Evolutionary conservation across 2,329 filamentous ascomycete genomes (phyloP).

Genomic region (Penicillium brasilianum): DNA sequence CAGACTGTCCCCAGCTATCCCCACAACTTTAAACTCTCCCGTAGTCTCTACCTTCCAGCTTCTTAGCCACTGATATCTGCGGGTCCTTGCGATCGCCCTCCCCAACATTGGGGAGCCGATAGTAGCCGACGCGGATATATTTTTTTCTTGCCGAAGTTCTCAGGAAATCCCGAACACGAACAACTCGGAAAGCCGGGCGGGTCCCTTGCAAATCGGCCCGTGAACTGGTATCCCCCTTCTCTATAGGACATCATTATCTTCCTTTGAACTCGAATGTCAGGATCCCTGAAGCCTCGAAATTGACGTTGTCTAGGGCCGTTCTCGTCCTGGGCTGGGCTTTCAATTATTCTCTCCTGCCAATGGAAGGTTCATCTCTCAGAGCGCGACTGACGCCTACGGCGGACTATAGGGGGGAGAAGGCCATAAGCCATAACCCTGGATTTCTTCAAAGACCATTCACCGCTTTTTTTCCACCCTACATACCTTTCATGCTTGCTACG

Average conservation of each 20-base stretch:
- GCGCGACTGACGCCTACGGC: too few species aligned
- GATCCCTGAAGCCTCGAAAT: not conserved
- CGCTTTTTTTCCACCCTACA: too few species aligned
- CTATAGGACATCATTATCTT: not conserved
- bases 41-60: not conserved
- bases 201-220: conserved; percentile 7
- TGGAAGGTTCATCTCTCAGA: not conserved
- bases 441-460: too few species aligned
- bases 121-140: not conserved
- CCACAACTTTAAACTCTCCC: not conserved
- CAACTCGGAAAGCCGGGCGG: conserved; percentile 13
- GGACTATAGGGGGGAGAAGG: too few species aligned
- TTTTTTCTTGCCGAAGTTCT: conserved; percentile 2
- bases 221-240: not conserved
- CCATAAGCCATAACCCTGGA: too few species aligned
- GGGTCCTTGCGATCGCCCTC: conserved; percentile 7
- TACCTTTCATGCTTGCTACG: too few species aligned
- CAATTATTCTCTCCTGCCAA: not conserved
- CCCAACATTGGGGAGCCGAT: conserved; percentile 3
- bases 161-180: not conserved
- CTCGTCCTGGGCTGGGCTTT: not conserved
- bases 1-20: not conserved
- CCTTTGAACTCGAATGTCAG: not conserved
- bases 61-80: not conserved
- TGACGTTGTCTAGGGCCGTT: not conserved